These are phyloP conservation scores for Polyporus arcularius DNA, from an alignment of 768 basidiomycete genomes.

Conservation along the genomic window DNA sequence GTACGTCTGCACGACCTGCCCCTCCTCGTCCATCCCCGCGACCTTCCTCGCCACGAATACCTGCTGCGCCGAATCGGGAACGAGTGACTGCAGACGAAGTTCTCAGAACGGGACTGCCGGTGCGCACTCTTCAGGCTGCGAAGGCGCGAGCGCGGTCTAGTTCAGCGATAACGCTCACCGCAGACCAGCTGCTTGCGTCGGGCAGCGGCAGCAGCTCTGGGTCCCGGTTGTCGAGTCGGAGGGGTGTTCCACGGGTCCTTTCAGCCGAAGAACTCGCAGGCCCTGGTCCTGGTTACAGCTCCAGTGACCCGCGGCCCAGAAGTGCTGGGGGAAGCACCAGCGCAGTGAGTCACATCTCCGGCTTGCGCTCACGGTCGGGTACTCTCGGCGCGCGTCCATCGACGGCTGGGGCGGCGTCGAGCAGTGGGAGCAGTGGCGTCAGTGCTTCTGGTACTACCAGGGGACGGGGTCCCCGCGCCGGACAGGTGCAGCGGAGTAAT, in stretches of 20 bases:
- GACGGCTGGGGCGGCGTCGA: background rate
- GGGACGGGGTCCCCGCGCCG: background rate
- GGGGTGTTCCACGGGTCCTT: slow-evolving; percentile 51
- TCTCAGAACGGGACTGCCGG: slow-evolving; percentile 14
- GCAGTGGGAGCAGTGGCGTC: background rate
- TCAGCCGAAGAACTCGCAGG: slow-evolving; percentile 4
- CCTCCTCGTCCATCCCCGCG: background rate
- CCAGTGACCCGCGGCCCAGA: background rate
- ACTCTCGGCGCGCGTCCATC: background rate
- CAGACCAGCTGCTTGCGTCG: slow-evolving; percentile 55
- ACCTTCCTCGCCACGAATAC: background rate
- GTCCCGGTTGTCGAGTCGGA: slow-evolving; percentile 52
- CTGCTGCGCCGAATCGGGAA: background rate
- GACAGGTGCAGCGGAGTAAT: slow-evolving; percentile 9
- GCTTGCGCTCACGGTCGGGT: background rate
- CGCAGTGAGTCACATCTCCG: background rate
- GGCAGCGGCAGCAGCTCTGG: slow-evolving; percentile 14
- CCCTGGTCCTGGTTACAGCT: background rate
- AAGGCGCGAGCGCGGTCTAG: slow-evolving; percentile 15
- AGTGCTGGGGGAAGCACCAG: background rate
- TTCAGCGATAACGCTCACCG: slow-evolving; percentile 44
- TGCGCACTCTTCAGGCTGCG: slow-evolving; percentile 15
- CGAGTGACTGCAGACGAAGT: slow-evolving; percentile 18
- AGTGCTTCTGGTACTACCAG: background rate
- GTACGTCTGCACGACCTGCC: background rate